Evolutionary conservation across 2,329 filamentous ascomycete genomes (phyloP).

Genomic region (Verticillium nonalfalfae): DNA sequence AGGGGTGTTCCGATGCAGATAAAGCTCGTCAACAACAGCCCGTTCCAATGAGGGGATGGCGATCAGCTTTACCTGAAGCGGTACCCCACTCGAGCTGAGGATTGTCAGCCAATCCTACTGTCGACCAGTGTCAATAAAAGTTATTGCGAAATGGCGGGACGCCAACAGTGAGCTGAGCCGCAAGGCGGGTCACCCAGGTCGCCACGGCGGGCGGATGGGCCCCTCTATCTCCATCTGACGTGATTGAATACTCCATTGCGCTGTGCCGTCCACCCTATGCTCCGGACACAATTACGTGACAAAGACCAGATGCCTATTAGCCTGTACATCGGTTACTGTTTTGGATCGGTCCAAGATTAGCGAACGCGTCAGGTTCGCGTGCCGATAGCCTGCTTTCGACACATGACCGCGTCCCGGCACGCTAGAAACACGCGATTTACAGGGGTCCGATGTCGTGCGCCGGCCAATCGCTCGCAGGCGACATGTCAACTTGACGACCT

Average conservation of each 20-base stretch:
- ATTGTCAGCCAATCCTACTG: background rate
- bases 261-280: background rate
- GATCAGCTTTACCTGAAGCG: background rate
- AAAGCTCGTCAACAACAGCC: background rate
- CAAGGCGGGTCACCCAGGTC: background rate
- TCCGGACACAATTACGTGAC: background rate
- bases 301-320: background rate
- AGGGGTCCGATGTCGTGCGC: background rate
- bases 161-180: background rate
- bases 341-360: constrained; percentile 4
- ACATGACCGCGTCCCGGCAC: background rate
- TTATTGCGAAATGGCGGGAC: background rate
- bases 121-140: background rate
- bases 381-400: background rate
- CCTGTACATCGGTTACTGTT: background rate
- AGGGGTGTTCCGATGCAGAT: background rate
- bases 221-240: background rate
- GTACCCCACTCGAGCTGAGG: background rate
- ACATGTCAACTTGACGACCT: background rate
- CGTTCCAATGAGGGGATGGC: background rate
- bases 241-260: background rate
- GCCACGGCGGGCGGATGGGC: background rate
- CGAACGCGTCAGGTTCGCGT: constrained; percentile 4
- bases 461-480: background rate
- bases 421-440: background rate